Base-by-base conservation (phyloP, 2,329 filamentous ascomycete genomes). In the Pseudogymnoascus pannorum region DNA sequence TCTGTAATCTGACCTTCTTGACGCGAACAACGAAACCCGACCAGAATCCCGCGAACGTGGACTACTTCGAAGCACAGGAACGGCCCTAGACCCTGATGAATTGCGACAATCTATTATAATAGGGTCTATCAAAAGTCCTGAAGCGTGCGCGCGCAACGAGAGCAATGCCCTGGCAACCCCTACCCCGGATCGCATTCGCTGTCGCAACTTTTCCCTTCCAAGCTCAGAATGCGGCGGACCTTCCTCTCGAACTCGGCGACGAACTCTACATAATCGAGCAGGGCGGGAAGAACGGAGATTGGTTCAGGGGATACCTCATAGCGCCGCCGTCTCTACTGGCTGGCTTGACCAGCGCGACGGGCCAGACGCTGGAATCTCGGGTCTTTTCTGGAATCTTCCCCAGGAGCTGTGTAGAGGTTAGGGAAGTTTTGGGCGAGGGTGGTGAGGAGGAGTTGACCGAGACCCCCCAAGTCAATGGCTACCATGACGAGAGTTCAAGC, bases 321-420 rank as follows among this genome's bases (percentile, higher is more conserved):
- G 92, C 94, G 65, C 93, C 94, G 59, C 94, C 94, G 18, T 96
- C 92, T 68, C 79, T 99, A 72, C 84, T 99, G 63, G 91, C 94
- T 16, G 94, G 93, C 57, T 78, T 99, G 73, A 97, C 92, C 9
- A 93, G 89, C 64, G 86, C 89, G 69, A 93, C 92, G 73, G 93
- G 94, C 57, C 91, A 97, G 74, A 95, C 92, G 0, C 85, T 97
- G 31, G 93, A 97, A 76, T 92, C 93, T 63, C 87, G 94, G 66
- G 94, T 99, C 62, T 99, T 97, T 73, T 96, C 92, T n/a, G 94
- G 94, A 69, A 96, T 99, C 70, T 99, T 99, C 72, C 94, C 94
- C 9, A 84, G 89, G 66, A 94, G 88, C 73, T 99, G 93, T 69
- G 93, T 99, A 62, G 92, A 99, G 75, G 87, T 99, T 63, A 87